Percentiles rank a stretch among this genome's conserved stretches.
Evolutionary conservation across 768 basidiomycete genomes (phyloP).

Genomic region (Chiua virens): DNA sequence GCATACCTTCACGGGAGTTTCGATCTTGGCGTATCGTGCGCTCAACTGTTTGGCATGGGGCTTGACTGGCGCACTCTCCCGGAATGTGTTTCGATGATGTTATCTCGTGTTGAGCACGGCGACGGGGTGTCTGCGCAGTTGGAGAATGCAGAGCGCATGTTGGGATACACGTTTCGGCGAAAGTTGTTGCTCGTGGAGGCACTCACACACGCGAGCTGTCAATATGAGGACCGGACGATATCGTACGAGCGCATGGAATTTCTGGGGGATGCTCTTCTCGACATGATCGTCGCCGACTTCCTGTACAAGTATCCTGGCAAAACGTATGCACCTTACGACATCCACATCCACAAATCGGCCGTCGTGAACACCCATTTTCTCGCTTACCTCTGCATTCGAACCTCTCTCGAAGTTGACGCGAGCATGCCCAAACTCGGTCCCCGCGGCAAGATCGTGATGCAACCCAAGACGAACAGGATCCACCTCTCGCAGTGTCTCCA

Average conservation of each 20-base stretch:
- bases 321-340: conserved; percentile 64
- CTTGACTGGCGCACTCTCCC: conserved; percentile 56
- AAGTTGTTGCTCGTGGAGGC: conserved; percentile 71
- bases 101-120: conserved; percentile 33
- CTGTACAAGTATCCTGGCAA: conserved; percentile 66
- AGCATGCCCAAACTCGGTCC: conserved; percentile 48
- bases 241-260: conserved; percentile 84
- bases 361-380: conserved; percentile 76
- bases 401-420: conserved; percentile 41
- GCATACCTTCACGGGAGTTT: conserved; percentile 69
- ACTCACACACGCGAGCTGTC: conserved; percentile 70
- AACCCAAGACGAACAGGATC: conserved; percentile 44
- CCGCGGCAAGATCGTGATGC: conserved; percentile 34
- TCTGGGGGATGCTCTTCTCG: conserved; percentile 71
- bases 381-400: conserved; percentile 61
- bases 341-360: conserved; percentile 65
- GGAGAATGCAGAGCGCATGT: conserved; percentile 57
- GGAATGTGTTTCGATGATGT: conserved; percentile 41
- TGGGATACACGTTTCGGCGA: conserved; percentile 63
- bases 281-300: conserved; percentile 72
- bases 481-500: conserved; percentile 69
- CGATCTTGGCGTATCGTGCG: conserved; percentile 57
- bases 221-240: conserved; percentile 53
- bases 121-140: conserved; percentile 51
- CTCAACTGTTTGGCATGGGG: conserved; percentile 58